A percentile compares a stretch with the other conserved stretches of the same genome.
Conservation (phyloP, 768 basidiomycete genomes). For the Termitomyces titanicus region DNA sequence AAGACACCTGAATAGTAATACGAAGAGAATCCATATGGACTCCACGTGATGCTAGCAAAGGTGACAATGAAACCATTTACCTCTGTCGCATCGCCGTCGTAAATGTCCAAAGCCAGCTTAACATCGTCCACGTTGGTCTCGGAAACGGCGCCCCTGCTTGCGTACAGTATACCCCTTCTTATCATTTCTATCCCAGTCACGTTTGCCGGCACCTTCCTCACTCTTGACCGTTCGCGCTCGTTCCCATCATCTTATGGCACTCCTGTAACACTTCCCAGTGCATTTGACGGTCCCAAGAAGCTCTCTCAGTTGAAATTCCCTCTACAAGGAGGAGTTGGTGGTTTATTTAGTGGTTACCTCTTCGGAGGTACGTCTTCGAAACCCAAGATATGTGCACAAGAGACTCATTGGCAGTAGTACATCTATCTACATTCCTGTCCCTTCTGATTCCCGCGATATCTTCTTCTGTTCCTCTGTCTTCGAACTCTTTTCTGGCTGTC, state of each 20-base stretch:
- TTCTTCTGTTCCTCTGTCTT: slow-evolving; percentile 36
- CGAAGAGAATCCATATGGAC: not conserved
- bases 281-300: slow-evolving; percentile 28
- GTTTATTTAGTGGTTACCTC: slow-evolving; percentile 51
- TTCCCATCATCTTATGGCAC: slow-evolving; percentile 47
- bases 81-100: slow-evolving; percentile 9
- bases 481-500: slow-evolving; percentile 53
- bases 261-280: slow-evolving; percentile 28
- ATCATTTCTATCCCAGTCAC: slow-evolving; percentile 52
- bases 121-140: slow-evolving; percentile 40
- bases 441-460: slow-evolving; percentile 53
- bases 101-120: slow-evolving; percentile 15
- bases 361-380: slow-evolving; percentile 49
- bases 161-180: slow-evolving; percentile 60
- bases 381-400: not conserved
- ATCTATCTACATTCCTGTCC: slow-evolving; percentile 56
- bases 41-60: too few relatives aligned
- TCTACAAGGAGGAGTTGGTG: slow-evolving; percentile 63
- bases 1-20: not conserved
- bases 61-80: too few relatives aligned
- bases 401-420: slow-evolving; percentile 33
- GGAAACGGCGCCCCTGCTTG: slow-evolving; percentile 46
- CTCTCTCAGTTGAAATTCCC: slow-evolving; percentile 31
- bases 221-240: slow-evolving; percentile 63
- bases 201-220: slow-evolving; percentile 71